phyloP scores from a whole-genome alignment of 345 rosid species.

The Cardamine resedifolia region DNA sequence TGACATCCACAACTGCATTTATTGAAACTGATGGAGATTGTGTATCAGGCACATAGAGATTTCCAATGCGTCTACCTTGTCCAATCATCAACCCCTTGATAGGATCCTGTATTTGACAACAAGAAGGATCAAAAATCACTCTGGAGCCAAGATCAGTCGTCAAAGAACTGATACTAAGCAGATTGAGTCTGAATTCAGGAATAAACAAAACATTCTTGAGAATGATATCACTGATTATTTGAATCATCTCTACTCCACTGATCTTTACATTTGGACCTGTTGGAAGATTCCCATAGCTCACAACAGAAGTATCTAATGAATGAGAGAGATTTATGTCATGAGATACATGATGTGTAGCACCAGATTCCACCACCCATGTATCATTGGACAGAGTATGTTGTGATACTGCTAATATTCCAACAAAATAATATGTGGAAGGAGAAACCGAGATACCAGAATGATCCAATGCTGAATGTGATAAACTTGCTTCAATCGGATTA shows the following conservation, averaged over 20 bases:
- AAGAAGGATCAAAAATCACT: too few relatives aligned
- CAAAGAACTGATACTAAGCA: too few relatives aligned
- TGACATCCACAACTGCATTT: too few relatives aligned
- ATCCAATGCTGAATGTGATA: not conserved
- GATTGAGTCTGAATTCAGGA: too few relatives aligned
- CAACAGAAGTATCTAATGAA: not conserved
- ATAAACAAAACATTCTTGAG: too few relatives aligned
- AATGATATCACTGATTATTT: not conserved
- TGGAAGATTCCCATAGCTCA: not conserved
- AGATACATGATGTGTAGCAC: not conserved
- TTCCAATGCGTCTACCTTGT: too few relatives aligned
- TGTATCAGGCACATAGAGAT: too few relatives aligned
- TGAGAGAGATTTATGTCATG: not conserved
- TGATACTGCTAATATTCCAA: not conserved
- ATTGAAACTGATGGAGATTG: too few relatives aligned
- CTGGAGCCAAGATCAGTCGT: too few relatives aligned
- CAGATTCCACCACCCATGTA: not conserved
- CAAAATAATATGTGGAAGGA: not conserved
- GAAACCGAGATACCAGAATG: not conserved
- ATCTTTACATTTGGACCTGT: not conserved
- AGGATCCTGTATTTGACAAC: too few relatives aligned
- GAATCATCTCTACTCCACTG: not conserved
- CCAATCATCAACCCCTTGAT: too few relatives aligned
- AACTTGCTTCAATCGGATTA: not conserved
- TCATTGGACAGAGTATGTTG: not conserved